phyloP scores from a whole-genome alignment of 2,329 filamentous ascomycete species.

The Pestalotiopsis sp. region DNA sequence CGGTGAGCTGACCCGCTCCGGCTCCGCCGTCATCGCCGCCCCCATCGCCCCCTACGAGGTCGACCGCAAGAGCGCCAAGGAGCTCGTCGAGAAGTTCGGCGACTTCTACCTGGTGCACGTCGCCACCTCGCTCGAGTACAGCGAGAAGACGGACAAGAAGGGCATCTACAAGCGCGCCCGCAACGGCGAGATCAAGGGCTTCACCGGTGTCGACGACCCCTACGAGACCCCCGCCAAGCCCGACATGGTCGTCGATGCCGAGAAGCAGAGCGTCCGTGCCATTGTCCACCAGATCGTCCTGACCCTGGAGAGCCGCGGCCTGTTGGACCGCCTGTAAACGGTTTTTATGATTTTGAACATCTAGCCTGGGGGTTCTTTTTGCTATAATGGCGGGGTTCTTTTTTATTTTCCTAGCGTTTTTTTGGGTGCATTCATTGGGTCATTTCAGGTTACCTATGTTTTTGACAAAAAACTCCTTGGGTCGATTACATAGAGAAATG shows the following conservation, averaged over 20 bases:
- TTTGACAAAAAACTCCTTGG: background rate
- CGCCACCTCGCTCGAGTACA: slow-evolving; percentile 86
- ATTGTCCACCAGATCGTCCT: slow-evolving; percentile 97
- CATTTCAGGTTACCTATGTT: slow-evolving; percentile 4
- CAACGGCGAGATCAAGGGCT: slow-evolving; percentile 90
- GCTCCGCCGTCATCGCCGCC: slow-evolving; percentile 91
- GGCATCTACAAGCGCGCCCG: slow-evolving; percentile 86
- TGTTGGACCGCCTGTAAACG: slow-evolving; percentile 69
- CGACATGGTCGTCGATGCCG: slow-evolving; percentile 80
- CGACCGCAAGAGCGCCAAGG: slow-evolving; percentile 73
- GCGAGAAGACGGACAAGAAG: slow-evolving; percentile 91
- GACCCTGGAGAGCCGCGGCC: slow-evolving; percentile 83
- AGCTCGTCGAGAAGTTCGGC: slow-evolving; percentile 84
- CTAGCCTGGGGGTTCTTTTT: slow-evolving; percentile 1
- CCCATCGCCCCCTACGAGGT: slow-evolving; percentile 92
- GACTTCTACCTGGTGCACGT: slow-evolving; percentile 96
- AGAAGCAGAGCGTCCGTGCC: slow-evolving; percentile 85
- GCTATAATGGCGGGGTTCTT: background rate
- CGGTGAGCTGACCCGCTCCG: slow-evolving; percentile 87
- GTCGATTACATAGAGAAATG: background rate
- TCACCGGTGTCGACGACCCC: slow-evolving; percentile 96
- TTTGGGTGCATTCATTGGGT: background rate
- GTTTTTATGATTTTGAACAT: background rate
- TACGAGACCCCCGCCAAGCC: slow-evolving; percentile 85
- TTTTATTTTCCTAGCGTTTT: slow-evolving; percentile 2